These are phyloP conservation scores for California macrophylla DNA, from an alignment of 441 rosid genomes.

Conservation along the genomic window DNA sequence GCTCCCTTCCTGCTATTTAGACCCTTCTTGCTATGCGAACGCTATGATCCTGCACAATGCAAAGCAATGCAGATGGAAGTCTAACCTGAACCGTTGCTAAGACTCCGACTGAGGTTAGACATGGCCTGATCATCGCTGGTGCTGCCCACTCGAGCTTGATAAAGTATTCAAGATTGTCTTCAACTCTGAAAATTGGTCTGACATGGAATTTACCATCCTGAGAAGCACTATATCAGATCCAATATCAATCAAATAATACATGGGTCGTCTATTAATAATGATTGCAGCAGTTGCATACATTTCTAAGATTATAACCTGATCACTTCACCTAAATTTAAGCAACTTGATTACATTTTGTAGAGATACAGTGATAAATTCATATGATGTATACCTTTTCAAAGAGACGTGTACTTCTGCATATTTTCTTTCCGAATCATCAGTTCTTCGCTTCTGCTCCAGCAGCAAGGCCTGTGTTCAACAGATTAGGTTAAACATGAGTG, in stretches of 20 bases:
- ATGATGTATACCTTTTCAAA: conserved; percentile 49
- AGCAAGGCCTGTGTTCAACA: conserved; percentile 38
- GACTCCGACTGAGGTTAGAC: too few relatives aligned
- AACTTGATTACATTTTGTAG: not conserved
- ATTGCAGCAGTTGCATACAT: not conserved
- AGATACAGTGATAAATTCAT: not conserved
- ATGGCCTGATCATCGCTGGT: conserved; percentile 30
- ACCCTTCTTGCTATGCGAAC: conserved; percentile 19
- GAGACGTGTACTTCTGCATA: conserved; percentile 54
- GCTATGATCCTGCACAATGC: conserved; percentile 47
- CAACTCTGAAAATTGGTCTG: conserved; percentile 81
- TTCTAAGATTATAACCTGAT: not conserved
- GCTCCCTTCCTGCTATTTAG: conserved; percentile 33
- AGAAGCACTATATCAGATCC: conserved; percentile 58
- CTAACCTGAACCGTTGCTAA: too few relatives aligned
- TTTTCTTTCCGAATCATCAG: conserved; percentile 57
- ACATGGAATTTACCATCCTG: conserved; percentile 83
- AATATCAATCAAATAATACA: conserved; percentile 37
- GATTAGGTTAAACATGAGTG: not conserved
- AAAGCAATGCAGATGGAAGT: conserved; percentile 4
- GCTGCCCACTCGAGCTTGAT: conserved; percentile 33
- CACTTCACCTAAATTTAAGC: not conserved
- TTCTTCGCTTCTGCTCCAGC: conserved; percentile 59
- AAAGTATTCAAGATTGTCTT: conserved; percentile 49
- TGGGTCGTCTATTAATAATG: not conserved